A percentile compares a stretch with the other conserved stretches of the same genome.
phyloP scores from a whole-genome alignment of 202 grass and related monocot species.

The Hordeum pubiflorum region DNA sequence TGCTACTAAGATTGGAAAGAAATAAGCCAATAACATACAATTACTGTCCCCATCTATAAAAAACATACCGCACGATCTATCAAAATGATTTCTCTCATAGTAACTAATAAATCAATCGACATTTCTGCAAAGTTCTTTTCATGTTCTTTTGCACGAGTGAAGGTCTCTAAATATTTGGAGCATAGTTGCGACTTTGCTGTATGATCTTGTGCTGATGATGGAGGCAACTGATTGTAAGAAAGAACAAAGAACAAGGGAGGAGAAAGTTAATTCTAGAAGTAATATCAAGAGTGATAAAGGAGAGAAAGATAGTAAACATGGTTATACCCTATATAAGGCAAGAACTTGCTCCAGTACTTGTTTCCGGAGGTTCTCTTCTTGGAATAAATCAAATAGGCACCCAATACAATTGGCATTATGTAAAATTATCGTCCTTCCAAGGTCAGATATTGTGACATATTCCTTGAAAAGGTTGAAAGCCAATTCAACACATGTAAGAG shows the following conservation, averaged over 20 bases:
- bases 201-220: conserved; percentile 66
- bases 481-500: conserved; percentile 59
- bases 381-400: conserved; percentile 83
- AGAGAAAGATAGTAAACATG: conserved; percentile 7
- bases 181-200: conserved; percentile 84
- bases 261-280: conserved; percentile 25
- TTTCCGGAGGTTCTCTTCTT: conserved; percentile 76
- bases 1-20: conserved; percentile 18
- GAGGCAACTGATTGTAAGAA: conserved; percentile 55
- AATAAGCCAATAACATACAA: conserved; percentile 12
- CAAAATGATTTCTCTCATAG: conserved; percentile 69
- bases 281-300: conserved; percentile 13
- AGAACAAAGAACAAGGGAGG: conserved; percentile 14
- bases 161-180: conserved; percentile 81
- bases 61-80: conserved; percentile 48
- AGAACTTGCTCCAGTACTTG: conserved; percentile 81
- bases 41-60: conserved; percentile 12
- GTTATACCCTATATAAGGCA: conserved; percentile 70
- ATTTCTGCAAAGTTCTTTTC: conserved; percentile 58
- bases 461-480: conserved; percentile 85
- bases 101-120: conserved; percentile 54
- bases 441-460: conserved; percentile 66
- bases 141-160: conserved; percentile 75
- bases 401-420: conserved; percentile 73
- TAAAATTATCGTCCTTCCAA: conserved; percentile 61